A percentile compares a stretch with the other conserved stretches of the same genome.
These are phyloP conservation scores for Coniochaeta hoffmannii DNA, from an alignment of 2,329 filamentous ascomycete species.

Conservation along the genomic window DNA sequence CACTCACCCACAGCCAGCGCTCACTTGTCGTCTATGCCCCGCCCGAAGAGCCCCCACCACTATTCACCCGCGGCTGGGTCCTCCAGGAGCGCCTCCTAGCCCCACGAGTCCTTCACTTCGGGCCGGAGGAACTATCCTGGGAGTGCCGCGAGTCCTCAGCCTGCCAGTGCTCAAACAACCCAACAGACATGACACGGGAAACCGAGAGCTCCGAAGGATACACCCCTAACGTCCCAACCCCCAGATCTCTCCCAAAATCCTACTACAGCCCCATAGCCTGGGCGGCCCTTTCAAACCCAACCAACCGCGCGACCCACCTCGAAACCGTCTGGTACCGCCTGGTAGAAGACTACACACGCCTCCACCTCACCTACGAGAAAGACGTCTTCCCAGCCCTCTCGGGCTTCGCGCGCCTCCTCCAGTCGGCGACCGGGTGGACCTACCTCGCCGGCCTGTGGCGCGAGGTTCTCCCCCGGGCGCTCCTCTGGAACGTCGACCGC, in stretches of 20 bases:
- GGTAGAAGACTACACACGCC: conserved; percentile 8
- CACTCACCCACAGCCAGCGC: conserved; percentile 6
- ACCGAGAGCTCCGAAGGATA: not conserved
- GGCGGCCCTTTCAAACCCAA: not conserved
- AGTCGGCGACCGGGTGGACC: not conserved
- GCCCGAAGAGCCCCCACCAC: conserved; percentile 2
- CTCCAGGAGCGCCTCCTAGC: conserved; percentile 15
- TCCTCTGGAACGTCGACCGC: conserved; percentile 7
- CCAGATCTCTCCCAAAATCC: conserved; percentile 1
- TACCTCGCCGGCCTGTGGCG: conserved; percentile 5
- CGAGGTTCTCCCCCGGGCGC: not conserved
- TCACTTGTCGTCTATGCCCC: not conserved
- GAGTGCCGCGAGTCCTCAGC: conserved; percentile 6
- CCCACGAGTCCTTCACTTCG: conserved; percentile 12
- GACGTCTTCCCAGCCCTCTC: conserved; percentile 11
- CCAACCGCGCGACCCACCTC: not conserved
- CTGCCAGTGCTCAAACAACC: conserved; percentile 10
- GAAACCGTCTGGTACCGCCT: conserved; percentile 4
- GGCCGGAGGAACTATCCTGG: conserved; percentile 9
- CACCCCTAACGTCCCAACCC: not conserved
- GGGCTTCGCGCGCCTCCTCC: conserved; percentile 7
- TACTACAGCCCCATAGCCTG: no score
- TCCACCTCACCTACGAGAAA: conserved; percentile 5
- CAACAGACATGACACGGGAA: not conserved
- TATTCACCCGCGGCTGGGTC: conserved; percentile 14